Evolutionary conservation across 1,284 basidiomycete species (phyloP).

Genomic region (Cryptococcus maquisensis): DNA sequence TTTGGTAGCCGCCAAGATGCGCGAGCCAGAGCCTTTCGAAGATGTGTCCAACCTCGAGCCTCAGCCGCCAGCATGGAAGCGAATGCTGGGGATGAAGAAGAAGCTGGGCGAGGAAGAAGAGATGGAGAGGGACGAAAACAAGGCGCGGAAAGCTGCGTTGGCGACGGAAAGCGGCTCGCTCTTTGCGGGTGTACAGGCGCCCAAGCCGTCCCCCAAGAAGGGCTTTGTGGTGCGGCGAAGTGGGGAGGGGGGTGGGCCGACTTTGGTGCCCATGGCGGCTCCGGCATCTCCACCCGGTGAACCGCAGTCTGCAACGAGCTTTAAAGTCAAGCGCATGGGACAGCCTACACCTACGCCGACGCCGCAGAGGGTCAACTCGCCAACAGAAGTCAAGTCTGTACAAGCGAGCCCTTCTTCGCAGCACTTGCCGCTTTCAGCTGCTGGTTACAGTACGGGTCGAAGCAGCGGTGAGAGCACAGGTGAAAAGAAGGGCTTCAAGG

Average conservation of each 20-base stretch:
- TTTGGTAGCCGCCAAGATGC: neutral
- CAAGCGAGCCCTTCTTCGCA: constrained; percentile 11
- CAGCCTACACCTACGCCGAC: constrained; percentile 11
- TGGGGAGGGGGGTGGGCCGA: constrained; percentile 5
- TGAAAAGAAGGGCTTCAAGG: constrained; percentile 12
- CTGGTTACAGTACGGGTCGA: neutral
- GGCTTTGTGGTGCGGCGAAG: constrained; percentile 21
- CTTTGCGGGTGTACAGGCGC: constrained; percentile 36
- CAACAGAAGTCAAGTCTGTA: constrained; percentile 3
- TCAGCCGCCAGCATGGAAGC: constrained; percentile 3
- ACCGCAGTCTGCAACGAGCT: constrained; percentile 3
- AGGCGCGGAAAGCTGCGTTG: constrained; percentile 39
- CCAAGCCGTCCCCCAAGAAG: constrained; percentile 5
- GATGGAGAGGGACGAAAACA: constrained; percentile 35
- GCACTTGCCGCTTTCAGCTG: neutral
- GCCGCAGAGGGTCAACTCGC: constrained; percentile 1
- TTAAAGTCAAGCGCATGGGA: constrained; percentile 23
- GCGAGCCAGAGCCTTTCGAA: constrained; percentile 22
- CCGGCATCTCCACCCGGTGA: constrained; percentile 1
- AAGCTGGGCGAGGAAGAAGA: constrained; percentile 22
- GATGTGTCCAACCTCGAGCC: neutral
- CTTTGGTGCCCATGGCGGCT: neutral
- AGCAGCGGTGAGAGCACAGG: neutral
- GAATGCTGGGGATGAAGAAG: constrained; percentile 20
- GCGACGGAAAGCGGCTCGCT: constrained; percentile 38